Base-by-base conservation (phyloP, 768 basidiomycete species). In the Rhodotorula paludigena region DNA sequence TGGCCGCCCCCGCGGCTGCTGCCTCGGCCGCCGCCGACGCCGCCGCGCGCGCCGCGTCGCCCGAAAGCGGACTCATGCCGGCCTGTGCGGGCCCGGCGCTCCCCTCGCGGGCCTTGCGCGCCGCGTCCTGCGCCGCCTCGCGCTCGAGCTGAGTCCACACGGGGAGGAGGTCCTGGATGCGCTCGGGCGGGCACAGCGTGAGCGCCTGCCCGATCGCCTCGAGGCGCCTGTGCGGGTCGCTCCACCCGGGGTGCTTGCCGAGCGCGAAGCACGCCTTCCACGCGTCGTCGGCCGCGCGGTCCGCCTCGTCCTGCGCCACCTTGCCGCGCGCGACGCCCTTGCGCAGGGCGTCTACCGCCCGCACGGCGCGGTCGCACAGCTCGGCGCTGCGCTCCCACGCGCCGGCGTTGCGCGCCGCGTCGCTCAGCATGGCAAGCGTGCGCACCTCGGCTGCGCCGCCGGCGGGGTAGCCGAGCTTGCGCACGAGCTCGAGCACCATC, bases 231-330 rank as follows among this genome's bases (percentile, higher is more conserved):
- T 83, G 78, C 11, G 84, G 78, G 66, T 92, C 87, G 3, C 82
- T 75, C 74, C 87, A 92, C 74, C 89, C 90, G 12, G 85, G 81
- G 72, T 92, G 88, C 65, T 87, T 84, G 23, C 90, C 93, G 5
- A 98, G 84, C 78, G 90, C 87, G 79, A 87, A 90, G 76, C 89
- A 91, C 5, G 88, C 85, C 35, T 88, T 85, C 93, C 93, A 98
- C 71, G 88, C 90, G 42, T 92, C 87, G 71, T 91, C 87, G 54
- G 83, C 83, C 2, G 87, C 88, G 66, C 88, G 86, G 12, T 76
- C 68, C 33, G 38, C 35, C 64, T 57, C 64, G 79, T 77, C 36
- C 85, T 73, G 63, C 78, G 77, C 56, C 16, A n/a, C 10, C 57
- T 51, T 32, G 48, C 16, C 30, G 57, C 51, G 44, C 25, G 28